Percentiles rank a stretch among this genome's conserved stretches.
Conservation (phyloP, 164 flowering plant species). For the Tetracentron sinense region DNA sequence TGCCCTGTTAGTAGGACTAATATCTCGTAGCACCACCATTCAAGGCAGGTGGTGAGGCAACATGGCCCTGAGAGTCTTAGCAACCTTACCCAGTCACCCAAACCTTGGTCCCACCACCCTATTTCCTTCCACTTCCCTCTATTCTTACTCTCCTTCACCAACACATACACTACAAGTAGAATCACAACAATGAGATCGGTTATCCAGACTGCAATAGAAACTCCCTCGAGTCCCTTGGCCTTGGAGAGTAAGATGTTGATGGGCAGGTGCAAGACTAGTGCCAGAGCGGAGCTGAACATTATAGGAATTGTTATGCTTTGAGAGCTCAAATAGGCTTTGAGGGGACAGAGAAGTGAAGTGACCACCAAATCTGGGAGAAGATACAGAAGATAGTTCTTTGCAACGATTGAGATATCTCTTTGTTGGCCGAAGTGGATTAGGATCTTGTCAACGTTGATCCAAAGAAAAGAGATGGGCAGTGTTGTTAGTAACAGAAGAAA, state of each 20-base stretch:
- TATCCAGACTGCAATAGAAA: slow-evolving; percentile 72
- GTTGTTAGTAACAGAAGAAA: slow-evolving; percentile 45
- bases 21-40: slow-evolving; percentile 97
- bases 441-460: slow-evolving; percentile 74
- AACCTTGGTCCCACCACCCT: slow-evolving; percentile 64
- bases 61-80: slow-evolving; percentile 63
- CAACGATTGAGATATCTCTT: slow-evolving; percentile 49
- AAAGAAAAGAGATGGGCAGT: slow-evolving; percentile 60
- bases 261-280: slow-evolving; percentile 59
- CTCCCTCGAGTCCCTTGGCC: slow-evolving; percentile 58
- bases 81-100: slow-evolving; percentile 53
- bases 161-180: slow-evolving; percentile 40
- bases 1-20: slow-evolving; percentile 71
- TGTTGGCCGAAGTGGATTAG: slow-evolving; percentile 68
- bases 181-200: slow-evolving; percentile 50
- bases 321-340: slow-evolving; percentile 73
- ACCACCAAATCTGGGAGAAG: slow-evolving; percentile 78
- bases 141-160: slow-evolving; percentile 29
- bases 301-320: slow-evolving; percentile 64
- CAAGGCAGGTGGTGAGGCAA: slow-evolving; percentile 88
- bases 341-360: slow-evolving; percentile 67
- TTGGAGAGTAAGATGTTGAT: slow-evolving; percentile 56
- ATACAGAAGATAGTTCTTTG: slow-evolving; percentile 48
- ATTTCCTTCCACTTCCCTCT: slow-evolving; percentile 48
- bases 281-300: slow-evolving; percentile 63